Percentiles rank a stretch among this genome's conserved stretches.
These are phyloP conservation scores for Aspergillus nanangensis DNA, from an alignment of 495 filamentous ascomycete genomes.

Conservation along the genomic window DNA sequence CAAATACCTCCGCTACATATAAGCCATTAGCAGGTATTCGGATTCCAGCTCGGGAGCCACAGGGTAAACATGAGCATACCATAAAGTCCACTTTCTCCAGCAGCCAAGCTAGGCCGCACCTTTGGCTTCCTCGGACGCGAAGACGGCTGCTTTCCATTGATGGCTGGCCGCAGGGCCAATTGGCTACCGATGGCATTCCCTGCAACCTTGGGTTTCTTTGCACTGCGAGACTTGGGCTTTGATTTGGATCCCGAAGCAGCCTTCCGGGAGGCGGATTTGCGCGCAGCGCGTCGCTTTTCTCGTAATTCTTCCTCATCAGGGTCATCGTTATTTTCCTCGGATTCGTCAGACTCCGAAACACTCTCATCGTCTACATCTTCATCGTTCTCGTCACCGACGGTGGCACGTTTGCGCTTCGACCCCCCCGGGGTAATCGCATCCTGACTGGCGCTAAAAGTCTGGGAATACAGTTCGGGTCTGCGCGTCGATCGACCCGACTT, in stretches of 20 bases:
- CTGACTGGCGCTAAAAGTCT: slow-evolving; percentile 30
- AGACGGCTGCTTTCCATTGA: slow-evolving; percentile 36
- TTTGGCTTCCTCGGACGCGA: slow-evolving; percentile 50
- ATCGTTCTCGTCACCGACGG: slow-evolving; percentile 22
- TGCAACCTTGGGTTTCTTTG: slow-evolving; percentile 53
- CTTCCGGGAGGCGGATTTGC: slow-evolving; percentile 58
- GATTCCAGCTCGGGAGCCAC: not conserved
- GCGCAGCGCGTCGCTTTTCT: slow-evolving; percentile 47
- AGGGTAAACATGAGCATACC: slow-evolving; percentile 51
- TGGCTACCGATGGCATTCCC: slow-evolving; percentile 52
- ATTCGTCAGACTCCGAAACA: slow-evolving; percentile 47
- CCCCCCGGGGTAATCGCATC: slow-evolving; percentile 25
- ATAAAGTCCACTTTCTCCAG: slow-evolving; percentile 68
- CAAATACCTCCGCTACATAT: slow-evolving; percentile 70
- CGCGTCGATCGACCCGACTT: slow-evolving; percentile 80
- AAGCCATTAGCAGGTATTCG: slow-evolving; percentile 10
- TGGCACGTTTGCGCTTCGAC: slow-evolving; percentile 53
- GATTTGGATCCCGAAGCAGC: slow-evolving; percentile 36
- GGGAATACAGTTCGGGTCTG: slow-evolving; percentile 62
- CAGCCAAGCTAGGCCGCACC: slow-evolving; percentile 58
- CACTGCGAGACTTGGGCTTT: slow-evolving; percentile 22
- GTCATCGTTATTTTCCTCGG: slow-evolving; percentile 45
- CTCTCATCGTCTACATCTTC: slow-evolving; percentile 50
- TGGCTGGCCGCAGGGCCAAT: slow-evolving; percentile 44
- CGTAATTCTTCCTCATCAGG: slow-evolving; percentile 65